These are phyloP conservation scores for Alternaria sp. DNA, from an alignment of 2,329 filamentous ascomycete genomes.

Conservation along the genomic window DNA sequence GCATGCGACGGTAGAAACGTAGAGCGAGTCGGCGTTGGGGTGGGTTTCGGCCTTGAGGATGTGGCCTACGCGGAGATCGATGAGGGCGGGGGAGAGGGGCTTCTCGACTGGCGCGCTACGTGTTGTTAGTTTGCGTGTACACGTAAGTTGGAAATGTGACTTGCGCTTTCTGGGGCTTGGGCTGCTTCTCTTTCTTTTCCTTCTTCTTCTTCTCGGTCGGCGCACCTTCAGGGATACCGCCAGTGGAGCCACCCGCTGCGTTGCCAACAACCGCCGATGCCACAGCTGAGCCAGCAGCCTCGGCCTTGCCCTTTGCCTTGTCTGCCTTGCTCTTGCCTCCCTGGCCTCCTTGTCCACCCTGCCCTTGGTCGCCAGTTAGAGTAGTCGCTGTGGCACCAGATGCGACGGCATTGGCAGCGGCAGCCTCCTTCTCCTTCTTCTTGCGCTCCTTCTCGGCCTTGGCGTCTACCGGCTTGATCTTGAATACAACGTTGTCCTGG, in stretches of 20 bases:
- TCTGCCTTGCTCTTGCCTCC: constrained; percentile 58
- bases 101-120: constrained; percentile 67
- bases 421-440: constrained; percentile 89
- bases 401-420: constrained; percentile 63
- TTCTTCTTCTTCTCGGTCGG: constrained; percentile 68
- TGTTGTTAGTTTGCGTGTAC: constrained; percentile 24
- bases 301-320: constrained; percentile 62
- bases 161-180: constrained; percentile 69
- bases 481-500: constrained; percentile 79
- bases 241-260: constrained; percentile 35
- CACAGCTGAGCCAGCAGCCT: constrained; percentile 62
- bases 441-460: constrained; percentile 96
- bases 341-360: constrained; percentile 36
- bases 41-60: constrained; percentile 96
- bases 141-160: constrained; percentile 8
- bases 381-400: constrained; percentile 57
- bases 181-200: constrained; percentile 89
- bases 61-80: constrained; percentile 95
- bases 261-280: constrained; percentile 57
- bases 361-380: constrained; percentile 43
- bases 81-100: constrained; percentile 81
- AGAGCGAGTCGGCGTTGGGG: constrained; percentile 95
- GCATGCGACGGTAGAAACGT: constrained; percentile 93
- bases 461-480: constrained; percentile 86
- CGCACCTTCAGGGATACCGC: constrained; percentile 53